These are phyloP conservation scores for Colletotrichum lentis DNA, from an alignment of 2,329 filamentous ascomycete genomes.

Conservation along the genomic window DNA sequence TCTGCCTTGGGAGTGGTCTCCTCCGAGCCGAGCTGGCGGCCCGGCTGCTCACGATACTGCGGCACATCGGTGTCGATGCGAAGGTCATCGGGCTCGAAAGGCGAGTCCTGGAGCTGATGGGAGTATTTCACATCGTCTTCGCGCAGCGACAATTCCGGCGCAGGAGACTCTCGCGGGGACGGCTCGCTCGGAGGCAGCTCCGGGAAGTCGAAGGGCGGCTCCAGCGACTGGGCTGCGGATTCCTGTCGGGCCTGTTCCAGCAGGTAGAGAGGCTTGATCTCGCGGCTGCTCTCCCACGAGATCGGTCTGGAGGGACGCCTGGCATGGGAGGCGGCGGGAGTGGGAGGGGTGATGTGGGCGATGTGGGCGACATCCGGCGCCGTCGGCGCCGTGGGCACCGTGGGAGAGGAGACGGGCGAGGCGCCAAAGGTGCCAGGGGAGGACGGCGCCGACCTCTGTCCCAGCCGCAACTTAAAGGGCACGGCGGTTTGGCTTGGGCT, in stretches of 20 bases:
- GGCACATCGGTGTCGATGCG: constrained; percentile 53
- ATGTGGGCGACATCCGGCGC: constrained; percentile 45
- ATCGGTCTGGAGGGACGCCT: constrained; percentile 59
- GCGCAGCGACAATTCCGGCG: constrained; percentile 44
- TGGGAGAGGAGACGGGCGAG: constrained; percentile 51
- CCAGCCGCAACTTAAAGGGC: constrained; percentile 63
- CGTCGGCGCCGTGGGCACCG: constrained; percentile 44
- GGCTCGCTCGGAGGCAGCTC: constrained; percentile 58
- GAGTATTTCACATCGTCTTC: constrained; percentile 44
- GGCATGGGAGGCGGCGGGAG: constrained; percentile 34
- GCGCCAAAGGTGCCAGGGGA: constrained; percentile 52
- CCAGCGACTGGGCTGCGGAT: constrained; percentile 40
- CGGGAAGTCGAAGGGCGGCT: constrained; percentile 55
- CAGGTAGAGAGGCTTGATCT: constrained; percentile 84
- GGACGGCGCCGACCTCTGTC: constrained; percentile 55
- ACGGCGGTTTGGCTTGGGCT: constrained; percentile 67
- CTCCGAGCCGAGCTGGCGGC: constrained; percentile 64
- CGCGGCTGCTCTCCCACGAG: constrained; percentile 70
- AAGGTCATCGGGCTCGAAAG: constrained; percentile 44
- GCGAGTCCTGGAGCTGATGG: constrained; percentile 35
- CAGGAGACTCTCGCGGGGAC: constrained; percentile 48
- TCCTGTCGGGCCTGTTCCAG: constrained; percentile 68
- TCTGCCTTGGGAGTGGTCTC: constrained; percentile 74
- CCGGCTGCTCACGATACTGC: constrained; percentile 46
- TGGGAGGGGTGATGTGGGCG: background rate